phyloP scores from a whole-genome alignment of 768 basidiomycete genomes.

The Pleurotus giganteus region DNA sequence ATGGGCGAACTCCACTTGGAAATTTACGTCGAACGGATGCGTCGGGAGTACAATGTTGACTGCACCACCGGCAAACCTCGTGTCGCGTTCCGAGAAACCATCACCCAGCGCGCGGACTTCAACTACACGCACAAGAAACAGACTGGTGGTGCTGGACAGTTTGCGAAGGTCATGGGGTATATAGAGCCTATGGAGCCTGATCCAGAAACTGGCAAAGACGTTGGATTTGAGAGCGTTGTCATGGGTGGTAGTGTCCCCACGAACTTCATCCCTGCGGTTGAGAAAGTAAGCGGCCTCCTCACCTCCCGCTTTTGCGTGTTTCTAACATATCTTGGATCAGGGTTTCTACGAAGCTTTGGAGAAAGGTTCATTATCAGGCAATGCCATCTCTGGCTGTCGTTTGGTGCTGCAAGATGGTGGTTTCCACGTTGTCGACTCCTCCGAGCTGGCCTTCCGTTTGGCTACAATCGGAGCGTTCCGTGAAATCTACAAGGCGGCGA shows the following conservation, averaged over 20 bases:
- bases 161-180: slow-evolving; percentile 86
- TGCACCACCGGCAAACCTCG: slow-evolving; percentile 94
- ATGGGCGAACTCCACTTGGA: slow-evolving; percentile 99
- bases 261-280: slow-evolving; percentile 91
- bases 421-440: slow-evolving; percentile 93
- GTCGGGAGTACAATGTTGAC: slow-evolving; percentile 92
- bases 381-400: slow-evolving; percentile 80
- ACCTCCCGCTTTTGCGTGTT: background rate
- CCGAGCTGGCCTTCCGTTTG: slow-evolving; percentile 91
- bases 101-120: slow-evolving; percentile 80
- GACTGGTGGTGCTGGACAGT: slow-evolving; percentile 96
- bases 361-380: slow-evolving; percentile 87
- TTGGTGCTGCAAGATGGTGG: slow-evolving; percentile 90
- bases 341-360: slow-evolving; percentile 94
- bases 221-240: slow-evolving; percentile 81
- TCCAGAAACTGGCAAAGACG: slow-evolving; percentile 76
- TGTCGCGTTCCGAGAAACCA: slow-evolving; percentile 95
- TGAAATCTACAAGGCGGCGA: slow-evolving; percentile 77
- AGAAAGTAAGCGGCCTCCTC: slow-evolving; percentile 59
- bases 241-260: slow-evolving; percentile 92
- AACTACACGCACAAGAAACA: slow-evolving; percentile 97
- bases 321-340: slow-evolving; percentile 32
- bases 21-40: slow-evolving; percentile 99
- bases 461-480: slow-evolving; percentile 91
- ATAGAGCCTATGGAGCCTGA: slow-evolving; percentile 85